These are phyloP conservation scores for Zelopaecilomyces penicillatus DNA, from an alignment of 2,329 filamentous ascomycete species.

Conservation along the genomic window DNA sequence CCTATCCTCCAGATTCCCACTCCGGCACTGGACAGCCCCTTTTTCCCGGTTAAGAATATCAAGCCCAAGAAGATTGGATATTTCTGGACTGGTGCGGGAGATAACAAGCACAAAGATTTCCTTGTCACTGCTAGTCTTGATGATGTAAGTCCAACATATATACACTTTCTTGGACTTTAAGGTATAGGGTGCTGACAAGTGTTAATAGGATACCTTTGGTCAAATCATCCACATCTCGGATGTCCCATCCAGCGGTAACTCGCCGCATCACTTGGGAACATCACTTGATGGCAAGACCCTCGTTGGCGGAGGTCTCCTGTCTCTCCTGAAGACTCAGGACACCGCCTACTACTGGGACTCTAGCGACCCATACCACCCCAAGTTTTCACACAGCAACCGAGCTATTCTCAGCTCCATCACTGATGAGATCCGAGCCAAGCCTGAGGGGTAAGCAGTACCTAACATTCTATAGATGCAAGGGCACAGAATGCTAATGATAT, in stretches of 20 bases:
- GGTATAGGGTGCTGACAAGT: too few species aligned
- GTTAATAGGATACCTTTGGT: slow-evolving; percentile 47
- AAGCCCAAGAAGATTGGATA: slow-evolving; percentile 59
- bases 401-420: slow-evolving; percentile 50
- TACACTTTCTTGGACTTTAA: not conserved
- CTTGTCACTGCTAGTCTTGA: slow-evolving; percentile 50
- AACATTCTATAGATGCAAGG: not conserved
- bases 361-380: slow-evolving; percentile 48
- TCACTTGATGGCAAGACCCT: slow-evolving; percentile 49
- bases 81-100: slow-evolving; percentile 54
- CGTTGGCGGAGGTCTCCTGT: slow-evolving; percentile 49
- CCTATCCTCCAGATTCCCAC: slow-evolving; percentile 52
- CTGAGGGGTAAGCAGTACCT: slow-evolving; percentile 36
- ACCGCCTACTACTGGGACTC: slow-evolving; percentile 56
- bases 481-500: not conserved
- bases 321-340: slow-evolving; percentile 52
- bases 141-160: slow-evolving; percentile 30
- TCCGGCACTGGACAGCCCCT: slow-evolving; percentile 46
- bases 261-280: slow-evolving; percentile 49
- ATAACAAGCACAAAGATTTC: slow-evolving; percentile 53
- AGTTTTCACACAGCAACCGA: slow-evolving; percentile 51
- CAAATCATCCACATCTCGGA: slow-evolving; percentile 49
- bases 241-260: slow-evolving; percentile 51
- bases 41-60: slow-evolving; percentile 44
- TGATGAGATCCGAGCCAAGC: slow-evolving; percentile 56